A percentile compares a stretch with the other conserved stretches of the same genome.
phyloP scores from a whole-genome alignment of 768 basidiomycete genomes.

The Pleurotus giganteus region DNA sequence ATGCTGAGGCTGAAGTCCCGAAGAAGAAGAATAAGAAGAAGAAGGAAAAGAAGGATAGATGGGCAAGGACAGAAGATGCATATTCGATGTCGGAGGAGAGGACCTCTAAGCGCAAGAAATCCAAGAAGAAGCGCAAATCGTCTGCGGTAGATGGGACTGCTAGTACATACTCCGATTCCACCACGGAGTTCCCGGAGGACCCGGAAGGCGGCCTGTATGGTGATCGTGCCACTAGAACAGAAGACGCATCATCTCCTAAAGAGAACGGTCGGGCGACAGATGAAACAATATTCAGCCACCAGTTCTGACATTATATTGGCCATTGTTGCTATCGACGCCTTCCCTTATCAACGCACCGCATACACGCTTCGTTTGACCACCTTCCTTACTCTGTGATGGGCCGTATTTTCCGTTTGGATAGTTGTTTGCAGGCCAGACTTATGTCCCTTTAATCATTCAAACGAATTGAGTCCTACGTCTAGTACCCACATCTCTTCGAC shows the following conservation, averaged over 20 bases:
- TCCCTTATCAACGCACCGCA: neutral
- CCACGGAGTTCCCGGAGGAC: slow-evolving; percentile 67
- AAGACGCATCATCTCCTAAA: slow-evolving; percentile 12
- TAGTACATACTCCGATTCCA: slow-evolving; percentile 31
- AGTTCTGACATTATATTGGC: slow-evolving; percentile 42
- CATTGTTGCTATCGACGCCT: neutral
- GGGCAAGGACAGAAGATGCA: slow-evolving; percentile 86
- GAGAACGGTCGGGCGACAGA: slow-evolving; percentile 26
- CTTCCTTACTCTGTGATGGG: no score
- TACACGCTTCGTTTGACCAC: neutral
- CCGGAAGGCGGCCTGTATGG: slow-evolving; percentile 69
- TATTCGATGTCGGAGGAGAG: slow-evolving; percentile 53
- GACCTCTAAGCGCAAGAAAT: slow-evolving; percentile 51
- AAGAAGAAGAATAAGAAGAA: slow-evolving; percentile 54
- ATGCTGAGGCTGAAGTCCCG: slow-evolving; percentile 41
- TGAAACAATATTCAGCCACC: slow-evolving; percentile 61
- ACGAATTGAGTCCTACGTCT: no score
- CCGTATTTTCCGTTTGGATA: no score
- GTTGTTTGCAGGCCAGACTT: no score
- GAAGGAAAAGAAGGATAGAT: slow-evolving; percentile 83
- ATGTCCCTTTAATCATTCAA: no score
- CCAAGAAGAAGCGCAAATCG: slow-evolving; percentile 60
- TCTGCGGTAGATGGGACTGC: slow-evolving; percentile 35
- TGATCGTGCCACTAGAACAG: slow-evolving; percentile 23
- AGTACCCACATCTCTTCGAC: neutral